Evolutionary conservation across 208 protist genomes (phyloP).

Genomic region (Leishmania tropica): DNA sequence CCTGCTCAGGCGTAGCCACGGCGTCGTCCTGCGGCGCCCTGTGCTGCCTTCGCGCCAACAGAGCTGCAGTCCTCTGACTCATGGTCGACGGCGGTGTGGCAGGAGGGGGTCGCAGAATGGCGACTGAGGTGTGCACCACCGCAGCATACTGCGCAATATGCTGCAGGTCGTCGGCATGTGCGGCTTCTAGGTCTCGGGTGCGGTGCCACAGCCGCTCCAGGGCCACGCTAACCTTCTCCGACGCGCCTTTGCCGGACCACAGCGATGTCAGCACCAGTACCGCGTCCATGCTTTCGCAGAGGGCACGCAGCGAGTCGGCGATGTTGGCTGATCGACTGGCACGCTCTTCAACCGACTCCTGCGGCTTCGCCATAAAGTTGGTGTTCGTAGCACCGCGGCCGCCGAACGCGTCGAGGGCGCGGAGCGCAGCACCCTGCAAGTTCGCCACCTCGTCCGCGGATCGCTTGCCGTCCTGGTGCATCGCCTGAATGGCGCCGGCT

Average conservation of each 20-base stretch:
- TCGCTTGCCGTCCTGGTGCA: conserved; percentile 3
- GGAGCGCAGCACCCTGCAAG: conserved; percentile 44
- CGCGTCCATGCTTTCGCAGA: conserved; percentile 53
- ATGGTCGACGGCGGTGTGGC: neutral
- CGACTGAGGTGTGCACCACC: conserved; percentile 20
- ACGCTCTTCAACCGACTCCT: conserved; percentile 24
- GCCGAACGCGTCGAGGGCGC: conserved; percentile 43
- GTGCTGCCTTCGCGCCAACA: conserved; percentile 9
- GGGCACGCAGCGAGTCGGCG: conserved; percentile 23
- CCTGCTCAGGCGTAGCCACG: conserved; percentile 8
- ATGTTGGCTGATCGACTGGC: conserved; percentile 19
- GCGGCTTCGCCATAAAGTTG: conserved; percentile 14
- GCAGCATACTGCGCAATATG: conserved; percentile 18
- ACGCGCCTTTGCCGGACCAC: conserved; percentile 40
- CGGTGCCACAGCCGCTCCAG: conserved; percentile 45
- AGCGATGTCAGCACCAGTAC: conserved; percentile 47
- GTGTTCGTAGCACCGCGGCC: conserved; percentile 23
- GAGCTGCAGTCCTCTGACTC: neutral
- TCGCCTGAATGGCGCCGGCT: conserved; percentile 2
- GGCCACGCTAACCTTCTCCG: conserved; percentile 43
- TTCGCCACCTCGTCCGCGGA: conserved; percentile 31
- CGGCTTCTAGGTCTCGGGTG: conserved; percentile 20
- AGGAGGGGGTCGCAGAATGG: conserved; percentile 11
- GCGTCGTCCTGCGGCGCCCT: neutral
- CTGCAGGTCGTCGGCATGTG: conserved; percentile 10